Conservation (phyloP, 2,329 filamentous ascomycete genomes). For the Emergomyces africanus region DNA sequence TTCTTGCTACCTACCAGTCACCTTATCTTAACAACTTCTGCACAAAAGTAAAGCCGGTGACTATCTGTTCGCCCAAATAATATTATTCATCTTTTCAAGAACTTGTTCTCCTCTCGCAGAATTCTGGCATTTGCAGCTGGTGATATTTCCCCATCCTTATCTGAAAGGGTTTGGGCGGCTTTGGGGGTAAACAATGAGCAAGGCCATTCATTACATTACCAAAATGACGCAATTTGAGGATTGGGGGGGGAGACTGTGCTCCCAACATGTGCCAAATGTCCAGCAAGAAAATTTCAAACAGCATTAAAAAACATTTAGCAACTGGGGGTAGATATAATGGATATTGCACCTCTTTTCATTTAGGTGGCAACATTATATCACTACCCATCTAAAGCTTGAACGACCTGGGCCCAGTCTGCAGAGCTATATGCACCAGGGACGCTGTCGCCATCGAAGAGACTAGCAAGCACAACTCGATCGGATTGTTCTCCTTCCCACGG, state of each 20-base stretch:
- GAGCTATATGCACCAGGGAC: conserved; percentile 34
- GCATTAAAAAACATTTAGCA: not conserved
- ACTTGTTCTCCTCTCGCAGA: not conserved
- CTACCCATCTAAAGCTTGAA: conserved; percentile 29
- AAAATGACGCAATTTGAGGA: too few relatives aligned
- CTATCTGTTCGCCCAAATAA: not conserved
- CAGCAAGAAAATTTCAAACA: not conserved
- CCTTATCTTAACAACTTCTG: too few relatives aligned
- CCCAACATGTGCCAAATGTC: not conserved
- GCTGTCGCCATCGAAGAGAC: conserved; percentile 34
- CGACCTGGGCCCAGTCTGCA: conserved; percentile 35
- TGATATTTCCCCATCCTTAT: not conserved
- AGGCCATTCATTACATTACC: not conserved
- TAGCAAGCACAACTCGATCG: conserved; percentile 33
- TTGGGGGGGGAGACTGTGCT: not conserved
- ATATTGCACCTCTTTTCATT: not conserved
- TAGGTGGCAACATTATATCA: not conserved
- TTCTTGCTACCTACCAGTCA: not conserved
- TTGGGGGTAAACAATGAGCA: not conserved
- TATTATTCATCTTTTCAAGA: not conserved
- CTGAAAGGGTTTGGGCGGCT: not conserved
- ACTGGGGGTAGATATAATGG: not conserved
- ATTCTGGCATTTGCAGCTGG: not conserved
- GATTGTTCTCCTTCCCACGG: conserved; percentile 30
- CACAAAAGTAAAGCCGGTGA: not conserved